A percentile compares a stretch with the other conserved stretches of the same genome.
These are phyloP conservation scores for Xylaria castorea DNA, from an alignment of 495 filamentous ascomycete genomes.

Conservation along the genomic window DNA sequence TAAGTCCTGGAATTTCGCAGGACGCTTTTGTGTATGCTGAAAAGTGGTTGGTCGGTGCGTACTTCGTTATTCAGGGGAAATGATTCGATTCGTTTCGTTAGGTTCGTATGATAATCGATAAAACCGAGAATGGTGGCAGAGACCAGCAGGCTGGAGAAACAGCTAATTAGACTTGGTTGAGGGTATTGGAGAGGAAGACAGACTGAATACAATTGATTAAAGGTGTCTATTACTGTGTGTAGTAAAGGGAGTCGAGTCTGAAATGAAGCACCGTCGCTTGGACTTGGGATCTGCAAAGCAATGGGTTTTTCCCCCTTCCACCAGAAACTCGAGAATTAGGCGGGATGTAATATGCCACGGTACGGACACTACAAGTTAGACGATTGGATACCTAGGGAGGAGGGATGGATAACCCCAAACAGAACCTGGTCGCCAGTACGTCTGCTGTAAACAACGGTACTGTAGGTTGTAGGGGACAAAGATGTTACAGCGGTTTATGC, in stretches of 20 bases:
- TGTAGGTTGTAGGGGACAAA: neutral
- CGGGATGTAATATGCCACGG: conserved; percentile 9
- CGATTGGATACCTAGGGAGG: neutral
- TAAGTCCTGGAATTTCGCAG: neutral
- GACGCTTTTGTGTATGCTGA: neutral
- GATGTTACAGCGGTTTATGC: neutral
- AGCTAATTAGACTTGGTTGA: neutral
- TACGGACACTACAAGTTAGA: neutral
- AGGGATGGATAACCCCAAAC: neutral
- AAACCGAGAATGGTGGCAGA: neutral
- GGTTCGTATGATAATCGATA: neutral
- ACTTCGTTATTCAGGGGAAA: neutral
- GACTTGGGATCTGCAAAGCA: neutral
- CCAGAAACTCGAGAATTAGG: conserved; percentile 7
- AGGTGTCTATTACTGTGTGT: conserved; percentile 22
- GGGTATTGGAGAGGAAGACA: neutral
- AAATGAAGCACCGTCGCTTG: neutral
- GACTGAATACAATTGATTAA: conserved; percentile 17
- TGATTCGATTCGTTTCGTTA: conserved; percentile 7
- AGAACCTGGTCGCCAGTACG: neutral
- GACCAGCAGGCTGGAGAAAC: neutral
- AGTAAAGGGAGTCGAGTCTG: neutral
- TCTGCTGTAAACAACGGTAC: neutral
- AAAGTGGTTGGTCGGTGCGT: neutral
- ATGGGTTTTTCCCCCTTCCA: neutral